Evolutionary conservation across 2,329 filamentous ascomycete genomes (phyloP).

Genomic region (Diaporthe citrichinensis): DNA sequence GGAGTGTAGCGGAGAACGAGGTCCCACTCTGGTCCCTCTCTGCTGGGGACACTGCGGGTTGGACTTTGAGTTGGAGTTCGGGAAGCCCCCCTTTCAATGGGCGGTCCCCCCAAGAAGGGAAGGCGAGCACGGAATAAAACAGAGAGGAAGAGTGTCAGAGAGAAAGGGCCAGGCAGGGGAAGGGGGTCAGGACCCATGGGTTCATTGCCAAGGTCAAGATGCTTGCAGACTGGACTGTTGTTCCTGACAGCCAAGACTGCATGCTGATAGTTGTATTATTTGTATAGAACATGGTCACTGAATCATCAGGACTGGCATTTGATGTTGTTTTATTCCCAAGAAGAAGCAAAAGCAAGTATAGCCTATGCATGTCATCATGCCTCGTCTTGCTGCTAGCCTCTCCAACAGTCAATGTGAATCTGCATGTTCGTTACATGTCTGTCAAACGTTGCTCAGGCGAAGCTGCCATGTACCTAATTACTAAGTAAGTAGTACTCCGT

Average conservation of each 20-base stretch:
- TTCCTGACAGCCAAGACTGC: conserved; percentile 6
- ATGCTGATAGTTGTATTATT: not conserved
- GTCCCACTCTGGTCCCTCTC: conserved; percentile 29
- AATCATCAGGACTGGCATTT: not conserved
- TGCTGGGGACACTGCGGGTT: conserved; percentile 23
- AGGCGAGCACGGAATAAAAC: not conserved
- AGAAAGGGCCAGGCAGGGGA: conserved; percentile 17
- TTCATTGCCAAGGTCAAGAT: conserved; percentile 13
- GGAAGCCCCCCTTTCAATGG: conserved; percentile 21
- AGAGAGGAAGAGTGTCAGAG: too few relatives aligned
- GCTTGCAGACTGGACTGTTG: conserved; percentile 3
- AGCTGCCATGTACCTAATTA: not conserved
- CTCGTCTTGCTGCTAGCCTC: not conserved
- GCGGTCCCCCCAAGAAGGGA: not conserved
- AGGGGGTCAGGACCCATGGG: conserved; percentile 26
- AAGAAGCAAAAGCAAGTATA: not conserved
- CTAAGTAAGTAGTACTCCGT: too few relatives aligned
- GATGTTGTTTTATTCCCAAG: not conserved
- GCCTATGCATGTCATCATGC: conserved; percentile 3
- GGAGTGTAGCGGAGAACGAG: conserved; percentile 26
- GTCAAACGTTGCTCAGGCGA: not conserved
- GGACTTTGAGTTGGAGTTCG: not conserved
- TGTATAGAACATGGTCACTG: not conserved
- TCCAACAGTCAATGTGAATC: conserved; percentile 8
- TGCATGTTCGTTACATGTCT: not conserved